These are phyloP conservation scores for Wolfiporia cocos DNA, from an alignment of 1,284 basidiomycete species.

Conservation along the genomic window DNA sequence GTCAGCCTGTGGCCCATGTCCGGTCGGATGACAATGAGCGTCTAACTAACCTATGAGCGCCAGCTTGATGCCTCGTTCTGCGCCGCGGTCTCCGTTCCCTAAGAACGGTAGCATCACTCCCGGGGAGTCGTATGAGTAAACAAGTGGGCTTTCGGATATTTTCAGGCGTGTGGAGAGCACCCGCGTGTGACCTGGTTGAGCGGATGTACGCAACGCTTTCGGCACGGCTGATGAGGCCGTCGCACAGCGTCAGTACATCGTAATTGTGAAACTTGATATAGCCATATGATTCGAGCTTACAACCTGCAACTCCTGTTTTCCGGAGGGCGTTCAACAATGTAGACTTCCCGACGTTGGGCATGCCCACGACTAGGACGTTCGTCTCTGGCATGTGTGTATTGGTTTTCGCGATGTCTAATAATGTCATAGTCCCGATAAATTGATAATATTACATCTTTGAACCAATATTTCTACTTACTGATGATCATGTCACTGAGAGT, in stretches of 20 bases:
- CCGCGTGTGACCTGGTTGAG: slow-evolving; percentile 85
- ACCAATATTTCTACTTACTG: slow-evolving; percentile 44
- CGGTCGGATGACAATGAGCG: slow-evolving; percentile 3
- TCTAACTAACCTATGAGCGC: slow-evolving; percentile 75
- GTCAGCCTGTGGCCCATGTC: neutral
- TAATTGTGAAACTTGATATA: too few relatives aligned
- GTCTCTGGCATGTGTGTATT: slow-evolving; percentile 67
- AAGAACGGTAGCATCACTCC: slow-evolving; percentile 97
- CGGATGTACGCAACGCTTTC: slow-evolving; percentile 88
- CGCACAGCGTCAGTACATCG: too few relatives aligned
- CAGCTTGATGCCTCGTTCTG: slow-evolving; percentile 89
- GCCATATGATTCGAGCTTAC: slow-evolving; percentile 44
- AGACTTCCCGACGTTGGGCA: slow-evolving; percentile 99
- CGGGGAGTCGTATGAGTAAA: slow-evolving; percentile 95
- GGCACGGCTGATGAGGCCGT: slow-evolving; percentile 49
- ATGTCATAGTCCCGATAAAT: slow-evolving; percentile 1
- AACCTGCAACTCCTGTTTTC: slow-evolving; percentile 81
- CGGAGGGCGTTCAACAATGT: slow-evolving; percentile 91
- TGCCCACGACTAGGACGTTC: slow-evolving; percentile 89
- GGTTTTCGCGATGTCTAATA: slow-evolving; percentile 60
- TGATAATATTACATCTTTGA: slow-evolving; percentile 1
- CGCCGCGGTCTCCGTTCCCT: slow-evolving; percentile 78
- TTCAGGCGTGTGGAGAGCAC: slow-evolving; percentile 80
- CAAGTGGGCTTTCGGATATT: slow-evolving; percentile 70
- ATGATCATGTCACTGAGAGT: slow-evolving; percentile 59